These are phyloP conservation scores for Colletotrichum siamense DNA, from an alignment of 2,329 filamentous ascomycete species.

Conservation along the genomic window DNA sequence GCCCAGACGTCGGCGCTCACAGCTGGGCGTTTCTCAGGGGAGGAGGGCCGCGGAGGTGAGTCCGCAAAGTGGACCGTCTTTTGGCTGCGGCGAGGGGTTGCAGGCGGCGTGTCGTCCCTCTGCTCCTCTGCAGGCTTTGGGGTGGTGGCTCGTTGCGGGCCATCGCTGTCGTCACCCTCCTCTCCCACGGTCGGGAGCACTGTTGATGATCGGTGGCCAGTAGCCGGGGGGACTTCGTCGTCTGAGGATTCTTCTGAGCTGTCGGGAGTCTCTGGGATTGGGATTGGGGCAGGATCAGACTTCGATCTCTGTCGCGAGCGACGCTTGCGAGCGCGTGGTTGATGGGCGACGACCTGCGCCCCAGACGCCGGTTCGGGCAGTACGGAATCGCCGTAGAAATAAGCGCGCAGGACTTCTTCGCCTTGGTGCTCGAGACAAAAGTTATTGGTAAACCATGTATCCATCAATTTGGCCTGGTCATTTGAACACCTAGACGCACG, in stretches of 20 bases:
- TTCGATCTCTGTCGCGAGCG: neutral
- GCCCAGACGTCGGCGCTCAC: neutral
- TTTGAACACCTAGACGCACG: conserved; percentile 11
- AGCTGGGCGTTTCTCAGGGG: neutral
- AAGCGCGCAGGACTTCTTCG: neutral
- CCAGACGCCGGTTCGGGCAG: neutral
- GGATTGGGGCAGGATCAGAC: neutral
- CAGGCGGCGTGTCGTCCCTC: neutral
- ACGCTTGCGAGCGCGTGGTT: conserved; percentile 5
- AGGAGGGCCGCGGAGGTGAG: neutral
- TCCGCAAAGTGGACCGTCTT: conserved; percentile 21
- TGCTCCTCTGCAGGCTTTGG: neutral
- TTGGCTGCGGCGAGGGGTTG: conserved; percentile 16
- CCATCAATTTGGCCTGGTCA: conserved; percentile 8
- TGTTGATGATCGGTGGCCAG: neutral
- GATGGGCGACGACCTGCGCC: neutral
- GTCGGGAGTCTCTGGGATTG: neutral
- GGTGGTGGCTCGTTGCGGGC: neutral
- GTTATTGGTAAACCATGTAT: conserved; percentile 16
- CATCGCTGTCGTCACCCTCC: neutral
- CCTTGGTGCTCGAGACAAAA: conserved; percentile 16
- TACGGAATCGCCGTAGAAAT: neutral
- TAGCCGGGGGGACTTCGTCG: neutral
- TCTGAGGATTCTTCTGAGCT: neutral
- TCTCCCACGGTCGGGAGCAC: neutral